Conservation (phyloP, 208 protist species). For the Wallacemonas sp. region DNA sequence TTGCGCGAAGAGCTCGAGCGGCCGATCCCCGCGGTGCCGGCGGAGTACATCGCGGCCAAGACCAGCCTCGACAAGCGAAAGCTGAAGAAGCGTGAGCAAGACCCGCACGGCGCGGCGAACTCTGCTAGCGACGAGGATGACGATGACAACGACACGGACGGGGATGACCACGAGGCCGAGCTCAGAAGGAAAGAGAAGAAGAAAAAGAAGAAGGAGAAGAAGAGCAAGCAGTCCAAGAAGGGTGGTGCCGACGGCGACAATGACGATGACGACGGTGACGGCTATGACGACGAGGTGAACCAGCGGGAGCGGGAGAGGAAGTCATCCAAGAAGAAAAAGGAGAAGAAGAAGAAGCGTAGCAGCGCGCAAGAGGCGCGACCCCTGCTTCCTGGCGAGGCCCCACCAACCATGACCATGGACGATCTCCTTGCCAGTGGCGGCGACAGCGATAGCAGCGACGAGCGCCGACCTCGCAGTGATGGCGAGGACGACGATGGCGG, state of each 20-base stretch:
- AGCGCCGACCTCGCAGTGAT: background rate
- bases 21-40: constrained; percentile 53
- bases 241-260: background rate
- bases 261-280: background rate
- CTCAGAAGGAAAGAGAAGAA: constrained; percentile 14
- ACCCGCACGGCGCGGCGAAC: background rate
- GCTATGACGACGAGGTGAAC: constrained; percentile 9
- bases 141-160: constrained; percentile 1
- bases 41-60: constrained; percentile 34
- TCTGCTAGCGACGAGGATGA: constrained; percentile 11
- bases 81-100: constrained; percentile 32
- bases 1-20: constrained; percentile 38
- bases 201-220: constrained; percentile 16
- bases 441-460: constrained; percentile 18
- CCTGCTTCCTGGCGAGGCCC: background rate
- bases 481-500: constrained; percentile 3
- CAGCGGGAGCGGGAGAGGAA: background rate
- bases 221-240: constrained; percentile 15
- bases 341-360: background rate
- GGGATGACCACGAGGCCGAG: background rate
- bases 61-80: constrained; percentile 22
- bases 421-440: constrained; percentile 47
- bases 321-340: constrained; percentile 2
- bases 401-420: constrained; percentile 34
- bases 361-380: background rate